These are phyloP conservation scores for Aspergillus sp. DNA, from an alignment of 2,329 filamentous ascomycete species.

Conservation along the genomic window DNA sequence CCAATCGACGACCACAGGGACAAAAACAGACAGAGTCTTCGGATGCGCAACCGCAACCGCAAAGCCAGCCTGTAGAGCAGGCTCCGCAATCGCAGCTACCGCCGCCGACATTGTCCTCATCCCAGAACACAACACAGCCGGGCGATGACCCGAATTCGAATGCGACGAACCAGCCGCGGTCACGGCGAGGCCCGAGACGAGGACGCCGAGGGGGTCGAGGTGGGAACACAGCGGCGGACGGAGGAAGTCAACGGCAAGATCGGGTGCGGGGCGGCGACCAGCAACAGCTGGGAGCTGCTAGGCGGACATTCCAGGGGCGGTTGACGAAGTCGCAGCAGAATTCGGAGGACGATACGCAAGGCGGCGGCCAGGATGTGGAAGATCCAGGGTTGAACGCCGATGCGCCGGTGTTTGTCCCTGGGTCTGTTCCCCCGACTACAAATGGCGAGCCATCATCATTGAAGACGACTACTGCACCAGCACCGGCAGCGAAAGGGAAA, in stretches of 20 bases:
- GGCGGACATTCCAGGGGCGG: slow-evolving; percentile 44
- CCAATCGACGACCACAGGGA: slow-evolving; percentile 19
- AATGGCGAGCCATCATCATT: not conserved
- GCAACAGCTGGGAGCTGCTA: slow-evolving; percentile 7
- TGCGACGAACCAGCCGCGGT: slow-evolving; percentile 15
- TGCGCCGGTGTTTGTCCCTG: slow-evolving; percentile 46
- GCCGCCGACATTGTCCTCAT: not conserved
- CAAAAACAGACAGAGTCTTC: slow-evolving; percentile 9
- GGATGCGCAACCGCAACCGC: slow-evolving; percentile 7
- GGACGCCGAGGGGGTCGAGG: slow-evolving; percentile 20
- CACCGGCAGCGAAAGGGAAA: slow-evolving; percentile 24
- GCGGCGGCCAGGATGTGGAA: slow-evolving; percentile 10
- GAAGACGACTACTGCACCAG: slow-evolving; percentile 1
- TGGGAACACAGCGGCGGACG: slow-evolving; percentile 14
- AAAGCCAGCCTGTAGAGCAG: slow-evolving; percentile 6
- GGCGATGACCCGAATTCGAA: slow-evolving; percentile 5
- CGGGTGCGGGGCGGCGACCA: slow-evolving; percentile 18
- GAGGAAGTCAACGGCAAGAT: slow-evolving; percentile 19
- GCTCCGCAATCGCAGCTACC: not conserved
- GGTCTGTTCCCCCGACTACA: slow-evolving; percentile 16
- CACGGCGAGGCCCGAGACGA: slow-evolving; percentile 27
- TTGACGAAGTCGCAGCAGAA: slow-evolving; percentile 35
- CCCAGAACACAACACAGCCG: not conserved
- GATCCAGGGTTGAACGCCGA: slow-evolving; percentile 33
- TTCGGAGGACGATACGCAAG: slow-evolving; percentile 13